Evolutionary conservation across 1,284 basidiomycete genomes (phyloP).

Genomic region (Paramarasmius palmivorus): DNA sequence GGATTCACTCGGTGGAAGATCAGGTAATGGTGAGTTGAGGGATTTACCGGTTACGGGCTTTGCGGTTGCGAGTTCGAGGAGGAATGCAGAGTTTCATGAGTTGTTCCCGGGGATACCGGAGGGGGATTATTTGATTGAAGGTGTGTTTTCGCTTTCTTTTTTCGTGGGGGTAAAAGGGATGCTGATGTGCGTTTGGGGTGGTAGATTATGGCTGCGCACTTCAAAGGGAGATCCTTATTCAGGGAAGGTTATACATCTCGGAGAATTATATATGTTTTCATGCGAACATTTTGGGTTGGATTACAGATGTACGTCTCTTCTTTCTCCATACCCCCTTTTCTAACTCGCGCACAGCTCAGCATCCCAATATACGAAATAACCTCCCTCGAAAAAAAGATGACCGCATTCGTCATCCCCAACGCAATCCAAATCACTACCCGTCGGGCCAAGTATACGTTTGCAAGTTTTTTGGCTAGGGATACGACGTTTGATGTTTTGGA

Average conservation of each 20-base stretch:
- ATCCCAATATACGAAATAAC: conserved; percentile 92
- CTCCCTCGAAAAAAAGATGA: conserved; percentile 96
- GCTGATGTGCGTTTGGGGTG: conserved; percentile 11
- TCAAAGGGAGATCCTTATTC: conserved; percentile 94
- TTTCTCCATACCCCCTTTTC: neutral
- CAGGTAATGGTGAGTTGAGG: conserved; percentile 36
- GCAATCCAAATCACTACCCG: conserved; percentile 90
- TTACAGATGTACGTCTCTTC: conserved; percentile 77
- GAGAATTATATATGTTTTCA: conserved; percentile 99
- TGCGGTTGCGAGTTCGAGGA: conserved; percentile 93
- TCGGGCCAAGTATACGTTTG: conserved; percentile 87
- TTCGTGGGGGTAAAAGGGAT: neutral
- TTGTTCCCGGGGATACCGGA: conserved; percentile 89
- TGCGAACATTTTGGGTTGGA: conserved; percentile 99
- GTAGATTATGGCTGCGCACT: conserved; percentile 96
- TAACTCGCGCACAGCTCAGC: conserved; percentile 59
- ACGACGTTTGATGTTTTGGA: conserved; percentile 95
- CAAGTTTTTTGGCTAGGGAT: conserved; percentile 95
- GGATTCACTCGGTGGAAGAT: conserved; percentile 53
- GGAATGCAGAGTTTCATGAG: conserved; percentile 96
- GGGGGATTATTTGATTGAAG: conserved; percentile 98
- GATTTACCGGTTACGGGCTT: conserved; percentile 89
- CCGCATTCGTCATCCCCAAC: conserved; percentile 97
- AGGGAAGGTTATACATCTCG: conserved; percentile 95
- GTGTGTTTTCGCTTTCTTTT: conserved; percentile 43